A percentile compares a stretch with the other conserved stretches of the same genome.
Conservation (phyloP, 306 rosid species). For the Acacia melanoxylon region DNA sequence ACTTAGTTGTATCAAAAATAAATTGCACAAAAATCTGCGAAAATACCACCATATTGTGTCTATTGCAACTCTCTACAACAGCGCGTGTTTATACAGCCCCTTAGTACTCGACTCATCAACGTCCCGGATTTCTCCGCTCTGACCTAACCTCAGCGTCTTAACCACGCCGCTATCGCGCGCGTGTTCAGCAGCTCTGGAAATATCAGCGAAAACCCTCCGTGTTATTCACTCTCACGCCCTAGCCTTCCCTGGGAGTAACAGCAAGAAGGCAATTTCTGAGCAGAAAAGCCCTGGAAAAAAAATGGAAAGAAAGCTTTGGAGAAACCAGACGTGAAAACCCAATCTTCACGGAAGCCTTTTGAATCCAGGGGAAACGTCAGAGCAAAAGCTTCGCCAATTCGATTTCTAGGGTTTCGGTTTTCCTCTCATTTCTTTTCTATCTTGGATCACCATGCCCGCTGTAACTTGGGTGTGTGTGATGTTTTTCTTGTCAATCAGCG, state of each 20-base stretch:
- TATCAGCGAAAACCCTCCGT: constrained; percentile 26
- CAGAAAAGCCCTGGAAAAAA: neutral
- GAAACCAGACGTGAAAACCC: constrained; percentile 20
- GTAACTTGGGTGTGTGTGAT: constrained; percentile 39
- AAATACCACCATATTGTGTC: neutral
- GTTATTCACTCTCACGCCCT: constrained; percentile 49
- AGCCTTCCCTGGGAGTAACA: constrained; percentile 30
- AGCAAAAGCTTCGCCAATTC: constrained; percentile 15
- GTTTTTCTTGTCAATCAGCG: constrained; percentile 33
- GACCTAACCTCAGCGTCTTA: neutral
- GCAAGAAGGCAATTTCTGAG: constrained; percentile 26
- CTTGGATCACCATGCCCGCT: constrained; percentile 33
- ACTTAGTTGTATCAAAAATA: constrained; percentile 6
- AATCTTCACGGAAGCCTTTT: constrained; percentile 26
- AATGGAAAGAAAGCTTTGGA: constrained; percentile 6
- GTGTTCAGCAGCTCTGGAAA: constrained; percentile 24
- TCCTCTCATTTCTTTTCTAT: constrained; percentile 7
- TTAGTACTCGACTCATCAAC: neutral
- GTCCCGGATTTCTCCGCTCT: neutral
- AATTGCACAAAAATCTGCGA: neutral
- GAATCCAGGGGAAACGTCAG: neutral
- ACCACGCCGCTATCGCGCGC: constrained; percentile 12
- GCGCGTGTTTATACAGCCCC: constrained; percentile 34
- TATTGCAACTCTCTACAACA: neutral
- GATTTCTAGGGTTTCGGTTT: constrained; percentile 69